Percentiles rank a stretch among this genome's conserved stretches.
These are phyloP conservation scores for Margaritispora aquatica DNA, from an alignment of 495 filamentous ascomycete genomes.

Conservation along the genomic window DNA sequence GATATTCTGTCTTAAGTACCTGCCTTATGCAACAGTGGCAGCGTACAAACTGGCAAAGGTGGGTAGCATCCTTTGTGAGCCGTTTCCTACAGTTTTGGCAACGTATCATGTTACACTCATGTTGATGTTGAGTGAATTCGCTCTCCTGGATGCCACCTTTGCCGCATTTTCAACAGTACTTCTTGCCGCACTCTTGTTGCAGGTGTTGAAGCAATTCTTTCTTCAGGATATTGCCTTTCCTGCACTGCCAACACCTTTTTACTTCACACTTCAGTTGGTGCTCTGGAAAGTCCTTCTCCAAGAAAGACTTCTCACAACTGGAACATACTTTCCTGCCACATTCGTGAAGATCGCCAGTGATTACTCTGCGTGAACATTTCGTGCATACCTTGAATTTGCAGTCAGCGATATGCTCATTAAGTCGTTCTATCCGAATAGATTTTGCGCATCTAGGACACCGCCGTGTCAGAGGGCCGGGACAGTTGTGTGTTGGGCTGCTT, in stretches of 20 bases:
- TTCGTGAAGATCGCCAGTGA: constrained; percentile 2
- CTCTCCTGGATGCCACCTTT: not conserved
- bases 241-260: not conserved
- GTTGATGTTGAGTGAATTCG: constrained; percentile 4
- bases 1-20: constrained; percentile 3
- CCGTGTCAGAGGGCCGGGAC: not conserved
- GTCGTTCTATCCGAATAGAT: not conserved
- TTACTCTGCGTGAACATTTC: not conserved
- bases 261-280: constrained; percentile 1
- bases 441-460: not conserved
- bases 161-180: constrained; percentile 2
- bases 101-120: not conserved
- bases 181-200: constrained; percentile 1
- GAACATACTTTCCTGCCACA: constrained; percentile 2
- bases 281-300: constrained; percentile 1
- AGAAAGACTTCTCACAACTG: constrained; percentile 1
- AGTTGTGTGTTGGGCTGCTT: not conserved
- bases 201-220: not conserved
- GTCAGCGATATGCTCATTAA: not conserved
- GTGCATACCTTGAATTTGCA: constrained; percentile 3
- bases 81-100: not conserved
- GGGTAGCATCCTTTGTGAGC: not conserved
- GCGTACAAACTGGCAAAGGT: constrained; percentile 5
- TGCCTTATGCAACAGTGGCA: not conserved
- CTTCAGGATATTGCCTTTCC: not conserved